phyloP scores from a whole-genome alignment of 306 rosid genomes.

The Oemleria cerasiformis region DNA sequence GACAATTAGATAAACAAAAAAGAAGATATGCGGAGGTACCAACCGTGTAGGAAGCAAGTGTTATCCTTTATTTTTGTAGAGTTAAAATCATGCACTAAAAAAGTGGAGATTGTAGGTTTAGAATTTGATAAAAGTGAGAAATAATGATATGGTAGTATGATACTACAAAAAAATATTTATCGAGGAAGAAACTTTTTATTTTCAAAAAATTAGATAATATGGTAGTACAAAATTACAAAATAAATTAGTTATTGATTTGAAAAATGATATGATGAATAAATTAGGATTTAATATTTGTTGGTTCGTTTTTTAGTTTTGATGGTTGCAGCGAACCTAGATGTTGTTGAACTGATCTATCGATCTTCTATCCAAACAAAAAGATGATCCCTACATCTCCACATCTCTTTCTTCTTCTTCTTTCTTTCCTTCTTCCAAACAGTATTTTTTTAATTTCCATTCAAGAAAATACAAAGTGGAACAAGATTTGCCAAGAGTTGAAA shows the following conservation, averaged over 20 bases:
- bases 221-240: neutral
- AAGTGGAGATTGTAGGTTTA: no score
- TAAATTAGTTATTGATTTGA: neutral
- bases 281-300: constrained; percentile 14
- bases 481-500: neutral
- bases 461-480: neutral
- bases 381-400: neutral
- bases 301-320: constrained; percentile 34
- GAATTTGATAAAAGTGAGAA: no score
- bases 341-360: constrained; percentile 62
- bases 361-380: constrained; percentile 20
- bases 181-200: no score
- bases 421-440: neutral
- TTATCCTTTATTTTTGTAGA: no score
- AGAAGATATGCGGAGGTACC: no score
- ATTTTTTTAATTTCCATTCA: neutral
- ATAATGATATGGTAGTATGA: no score
- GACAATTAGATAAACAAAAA: no score
- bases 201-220: no score
- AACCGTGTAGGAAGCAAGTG: no score
- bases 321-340: constrained; percentile 59
- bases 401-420: constrained; percentile 6
- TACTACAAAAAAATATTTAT: no score
- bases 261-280: no score
- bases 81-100: no score